phyloP scores from a whole-genome alignment of 805 yeast genomes.

The Yamadazyma insecticola region DNA sequence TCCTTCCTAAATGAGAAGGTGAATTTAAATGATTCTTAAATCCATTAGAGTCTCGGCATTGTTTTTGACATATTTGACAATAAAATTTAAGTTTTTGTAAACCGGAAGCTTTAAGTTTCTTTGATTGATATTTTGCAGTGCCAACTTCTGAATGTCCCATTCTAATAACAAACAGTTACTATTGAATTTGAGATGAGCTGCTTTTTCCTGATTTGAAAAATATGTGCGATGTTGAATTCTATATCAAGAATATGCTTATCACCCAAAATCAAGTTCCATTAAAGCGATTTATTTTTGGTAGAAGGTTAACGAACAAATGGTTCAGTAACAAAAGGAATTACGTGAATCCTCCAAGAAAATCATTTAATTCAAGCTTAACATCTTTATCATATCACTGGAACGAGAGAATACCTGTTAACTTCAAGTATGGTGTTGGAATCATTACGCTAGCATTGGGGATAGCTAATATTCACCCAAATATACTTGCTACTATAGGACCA shows the following conservation, averaged over 20 bases:
- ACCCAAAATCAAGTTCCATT: too few species aligned
- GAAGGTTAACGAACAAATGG: too few species aligned
- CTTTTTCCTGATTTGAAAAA: neutral
- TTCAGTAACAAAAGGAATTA: too few species aligned
- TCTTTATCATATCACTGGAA: slow-evolving; percentile 23
- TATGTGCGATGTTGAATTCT: slow-evolving; percentile 1
- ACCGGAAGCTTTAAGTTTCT: slow-evolving; percentile 76
- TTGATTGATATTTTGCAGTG: slow-evolving; percentile 61
- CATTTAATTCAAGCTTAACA: slow-evolving; percentile 22
- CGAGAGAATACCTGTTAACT: slow-evolving; percentile 18
- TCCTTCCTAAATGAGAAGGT: slow-evolving; percentile 66
- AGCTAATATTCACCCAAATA: slow-evolving; percentile 33
- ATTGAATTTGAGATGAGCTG: neutral
- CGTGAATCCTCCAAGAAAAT: slow-evolving; percentile 27
- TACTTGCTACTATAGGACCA: slow-evolving; percentile 31
- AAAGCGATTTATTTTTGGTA: too few species aligned
- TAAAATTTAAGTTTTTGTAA: slow-evolving; percentile 82
- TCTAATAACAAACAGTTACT: neutral
- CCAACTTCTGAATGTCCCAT: slow-evolving; percentile 36
- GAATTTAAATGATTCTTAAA: slow-evolving; percentile 84
- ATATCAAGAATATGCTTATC: neutral
- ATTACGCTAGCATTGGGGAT: slow-evolving; percentile 21
- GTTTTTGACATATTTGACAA: slow-evolving; percentile 89
- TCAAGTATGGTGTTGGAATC: slow-evolving; percentile 26
- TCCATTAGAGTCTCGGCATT: slow-evolving; percentile 95